Conservation (phyloP, 192 early-diverging fungal genomes). For the Coemansia sp. region DNA sequence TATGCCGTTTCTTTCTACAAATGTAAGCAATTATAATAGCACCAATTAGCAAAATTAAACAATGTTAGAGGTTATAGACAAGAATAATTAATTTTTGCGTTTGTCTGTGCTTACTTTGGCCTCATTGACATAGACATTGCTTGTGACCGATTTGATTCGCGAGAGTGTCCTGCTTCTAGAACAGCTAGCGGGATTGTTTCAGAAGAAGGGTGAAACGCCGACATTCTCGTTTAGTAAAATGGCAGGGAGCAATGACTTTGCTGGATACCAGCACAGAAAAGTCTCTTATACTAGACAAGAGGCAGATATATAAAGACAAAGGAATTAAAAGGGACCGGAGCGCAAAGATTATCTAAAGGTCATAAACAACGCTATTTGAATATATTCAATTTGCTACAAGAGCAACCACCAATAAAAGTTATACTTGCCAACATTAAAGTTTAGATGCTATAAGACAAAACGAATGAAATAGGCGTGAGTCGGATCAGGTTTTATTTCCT, state of each 20-base stretch:
- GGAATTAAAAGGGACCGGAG: not conserved
- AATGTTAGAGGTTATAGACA: not conserved
- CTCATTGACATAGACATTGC: slow-evolving; percentile 3
- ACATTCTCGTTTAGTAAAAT: slow-evolving; percentile 15
- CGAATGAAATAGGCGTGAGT: not conserved
- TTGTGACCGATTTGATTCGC: not conserved
- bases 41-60: not conserved
- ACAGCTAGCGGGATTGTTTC: slow-evolving; percentile 21
- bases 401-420: not conserved
- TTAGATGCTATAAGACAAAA: not conserved
- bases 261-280: not conserved
- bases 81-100: not conserved
- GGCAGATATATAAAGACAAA: not conserved
- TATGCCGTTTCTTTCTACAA: slow-evolving; percentile 52
- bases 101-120: slow-evolving; percentile 32
- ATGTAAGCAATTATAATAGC: not conserved
- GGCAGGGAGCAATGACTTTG: not conserved
- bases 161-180: slow-evolving; percentile 9
- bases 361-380: slow-evolving; percentile 6
- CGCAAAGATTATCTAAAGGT: not conserved
- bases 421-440: not conserved
- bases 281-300: not conserved
- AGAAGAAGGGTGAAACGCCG: slow-evolving; percentile 20
- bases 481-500: not conserved
- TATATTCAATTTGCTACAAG: not conserved